Percentiles rank a stretch among this genome's conserved stretches.
These are phyloP conservation scores for Trypanosoma boissoni DNA, from an alignment of 208 protist species.

Conservation along the genomic window DNA sequence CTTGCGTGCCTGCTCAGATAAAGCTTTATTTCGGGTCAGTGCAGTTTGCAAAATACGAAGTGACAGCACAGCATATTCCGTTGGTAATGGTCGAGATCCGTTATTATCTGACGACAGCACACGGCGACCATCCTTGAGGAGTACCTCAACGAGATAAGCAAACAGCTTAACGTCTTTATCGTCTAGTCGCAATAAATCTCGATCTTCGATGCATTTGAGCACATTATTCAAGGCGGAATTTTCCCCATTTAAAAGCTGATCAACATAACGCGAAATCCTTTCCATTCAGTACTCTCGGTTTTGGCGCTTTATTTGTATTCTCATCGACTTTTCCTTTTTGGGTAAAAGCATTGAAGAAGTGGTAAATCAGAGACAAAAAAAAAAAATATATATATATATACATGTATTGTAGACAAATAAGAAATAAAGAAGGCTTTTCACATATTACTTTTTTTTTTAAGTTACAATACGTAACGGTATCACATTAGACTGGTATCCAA, in stretches of 20 bases:
- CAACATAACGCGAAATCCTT: constrained; percentile 12
- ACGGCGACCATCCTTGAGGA: constrained; percentile 31
- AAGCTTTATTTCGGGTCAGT: constrained; percentile 11
- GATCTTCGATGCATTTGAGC: constrained; percentile 30
- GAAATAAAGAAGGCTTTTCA: too few species aligned
- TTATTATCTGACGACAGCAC: neutral
- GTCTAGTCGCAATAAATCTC: constrained; percentile 3
- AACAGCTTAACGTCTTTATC: constrained; percentile 9
- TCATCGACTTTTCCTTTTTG: too few species aligned
- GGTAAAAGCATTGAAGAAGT: too few species aligned
- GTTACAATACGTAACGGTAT: neutral
- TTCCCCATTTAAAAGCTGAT: constrained; percentile 35
- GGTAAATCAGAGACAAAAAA: neutral
- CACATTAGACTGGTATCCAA: neutral
- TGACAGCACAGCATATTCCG: constrained; percentile 26
- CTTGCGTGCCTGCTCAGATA: constrained; percentile 20
- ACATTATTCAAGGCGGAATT: constrained; percentile 34
- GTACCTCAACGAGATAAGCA: constrained; percentile 27
- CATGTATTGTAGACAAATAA: neutral
- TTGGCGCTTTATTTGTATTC: too few species aligned
- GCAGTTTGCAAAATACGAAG: constrained; percentile 38
- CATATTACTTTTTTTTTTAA: neutral
- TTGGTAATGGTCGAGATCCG: neutral
- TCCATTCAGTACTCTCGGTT: neutral
- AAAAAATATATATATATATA: neutral